A percentile compares a stretch with the other conserved stretches of the same genome.
Evolutionary conservation across 2,329 filamentous ascomycete genomes (phyloP).

Genomic region (Fusarium buxicola): DNA sequence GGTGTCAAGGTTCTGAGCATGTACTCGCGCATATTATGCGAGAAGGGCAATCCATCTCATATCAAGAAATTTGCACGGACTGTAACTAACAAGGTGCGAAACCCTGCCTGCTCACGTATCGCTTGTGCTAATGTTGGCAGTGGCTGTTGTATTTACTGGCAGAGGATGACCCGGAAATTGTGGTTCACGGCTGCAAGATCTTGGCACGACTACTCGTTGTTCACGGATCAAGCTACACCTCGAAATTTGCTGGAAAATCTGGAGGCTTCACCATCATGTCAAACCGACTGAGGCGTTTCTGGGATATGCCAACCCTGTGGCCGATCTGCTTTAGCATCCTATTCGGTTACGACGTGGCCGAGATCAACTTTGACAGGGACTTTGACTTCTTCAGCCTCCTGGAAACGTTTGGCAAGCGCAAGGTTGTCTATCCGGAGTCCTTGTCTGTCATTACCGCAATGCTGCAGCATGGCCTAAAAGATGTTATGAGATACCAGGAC

Average conservation of each 20-base stretch:
- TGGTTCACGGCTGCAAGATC: slow-evolving; percentile 84
- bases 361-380: slow-evolving; percentile 76
- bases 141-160: slow-evolving; percentile 93
- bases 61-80: slow-evolving; percentile 92
- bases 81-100: slow-evolving; percentile 87
- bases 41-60: slow-evolving; percentile 72
- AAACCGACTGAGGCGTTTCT: slow-evolving; percentile 84
- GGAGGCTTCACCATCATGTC: slow-evolving; percentile 91
- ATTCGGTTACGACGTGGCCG: slow-evolving; percentile 84
- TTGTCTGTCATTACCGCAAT: slow-evolving; percentile 85
- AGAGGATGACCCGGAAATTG: slow-evolving; percentile 85
- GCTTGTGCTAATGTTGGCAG: slow-evolving; percentile 56
- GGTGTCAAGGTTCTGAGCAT: slow-evolving; percentile 81
- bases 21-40: slow-evolving; percentile 82
- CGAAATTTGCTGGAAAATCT: slow-evolving; percentile 85
- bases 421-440: slow-evolving; percentile 80
- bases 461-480: slow-evolving; percentile 85
- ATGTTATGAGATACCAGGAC: slow-evolving; percentile 71
- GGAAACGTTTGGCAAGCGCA: slow-evolving; percentile 76
- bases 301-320: slow-evolving; percentile 88
- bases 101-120: rapidly evolving
- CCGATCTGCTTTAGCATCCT: slow-evolving; percentile 88
- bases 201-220: slow-evolving; percentile 84
- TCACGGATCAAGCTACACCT: slow-evolving; percentile 83
- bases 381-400: slow-evolving; percentile 81